Conservation (phyloP, 495 filamentous ascomycete genomes). For the Penicillium tannophilum region DNA sequence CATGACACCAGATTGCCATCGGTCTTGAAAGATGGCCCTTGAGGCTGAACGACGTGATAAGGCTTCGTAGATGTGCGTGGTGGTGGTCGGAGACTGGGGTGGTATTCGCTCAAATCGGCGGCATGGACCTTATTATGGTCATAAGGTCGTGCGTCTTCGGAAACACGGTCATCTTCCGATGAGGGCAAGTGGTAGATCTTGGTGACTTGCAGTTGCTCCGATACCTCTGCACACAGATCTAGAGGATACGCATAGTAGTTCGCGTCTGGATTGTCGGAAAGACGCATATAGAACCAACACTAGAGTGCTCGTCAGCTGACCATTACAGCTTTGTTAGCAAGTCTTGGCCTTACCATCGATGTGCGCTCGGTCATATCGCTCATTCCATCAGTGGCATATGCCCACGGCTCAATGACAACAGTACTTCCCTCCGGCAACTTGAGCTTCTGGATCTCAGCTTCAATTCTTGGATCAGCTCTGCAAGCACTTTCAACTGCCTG, state of each 20-base stretch:
- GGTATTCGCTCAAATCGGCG: constrained; percentile 63
- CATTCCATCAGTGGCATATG: constrained; percentile 44
- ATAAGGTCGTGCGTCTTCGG: constrained; percentile 20
- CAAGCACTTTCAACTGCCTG: constrained; percentile 33
- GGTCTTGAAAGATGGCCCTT: constrained; percentile 69
- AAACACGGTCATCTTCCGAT: constrained; percentile 28
- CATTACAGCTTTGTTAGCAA: neutral
- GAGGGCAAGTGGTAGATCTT: constrained; percentile 45
- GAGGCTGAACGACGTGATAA: constrained; percentile 72
- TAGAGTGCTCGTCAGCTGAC: constrained; percentile 2
- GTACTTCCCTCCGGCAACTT: constrained; percentile 32
- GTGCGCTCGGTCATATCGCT: constrained; percentile 37
- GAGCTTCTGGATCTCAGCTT: constrained; percentile 26
- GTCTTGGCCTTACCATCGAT: constrained; percentile 24
- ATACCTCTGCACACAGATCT: constrained; percentile 66
- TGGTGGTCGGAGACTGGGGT: constrained; percentile 50
- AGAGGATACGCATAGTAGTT: constrained; percentile 83
- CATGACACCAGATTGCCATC: constrained; percentile 50
- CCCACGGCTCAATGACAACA: constrained; percentile 40
- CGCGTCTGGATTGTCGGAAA: constrained; percentile 31
- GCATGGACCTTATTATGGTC: constrained; percentile 47
- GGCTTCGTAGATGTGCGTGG: constrained; percentile 69
- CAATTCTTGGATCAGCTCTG: constrained; percentile 21
- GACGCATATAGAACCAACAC: constrained; percentile 41
- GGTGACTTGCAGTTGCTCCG: constrained; percentile 60